Evolutionary conservation across 257 asterid genomes (phyloP).

Genomic region (Ophiorrhiza pumila): DNA sequence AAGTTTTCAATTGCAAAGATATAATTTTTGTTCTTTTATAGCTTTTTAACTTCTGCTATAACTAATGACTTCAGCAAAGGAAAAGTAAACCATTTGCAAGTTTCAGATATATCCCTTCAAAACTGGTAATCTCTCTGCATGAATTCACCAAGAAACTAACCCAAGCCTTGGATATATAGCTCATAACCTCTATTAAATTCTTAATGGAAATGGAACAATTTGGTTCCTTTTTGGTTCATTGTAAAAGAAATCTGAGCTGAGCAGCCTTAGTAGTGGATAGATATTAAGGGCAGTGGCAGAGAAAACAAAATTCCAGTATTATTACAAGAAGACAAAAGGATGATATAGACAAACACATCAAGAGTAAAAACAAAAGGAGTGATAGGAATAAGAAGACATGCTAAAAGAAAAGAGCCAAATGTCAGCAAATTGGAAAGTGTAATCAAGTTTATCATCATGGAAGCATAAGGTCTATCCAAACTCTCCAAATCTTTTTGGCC

Average conservation of each 20-base stretch:
- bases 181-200: background rate
- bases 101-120: background rate
- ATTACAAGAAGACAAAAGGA: background rate
- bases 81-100: background rate
- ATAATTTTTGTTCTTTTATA: too few species aligned
- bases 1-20: background rate
- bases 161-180: background rate
- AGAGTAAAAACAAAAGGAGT: background rate
- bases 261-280: too few species aligned
- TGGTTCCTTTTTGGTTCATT: background rate
- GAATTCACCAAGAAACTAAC: too few species aligned
- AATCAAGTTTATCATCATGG: background rate
- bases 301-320: background rate
- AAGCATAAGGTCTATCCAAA: background rate
- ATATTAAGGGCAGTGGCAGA: background rate
- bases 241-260: too few species aligned
- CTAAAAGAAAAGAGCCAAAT: background rate
- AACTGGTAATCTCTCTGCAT: background rate
- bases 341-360: constrained; percentile 3
- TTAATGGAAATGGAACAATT: background rate
- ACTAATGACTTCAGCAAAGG: background rate
- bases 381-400: background rate
- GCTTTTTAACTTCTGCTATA: background rate
- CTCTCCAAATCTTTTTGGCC: background rate
- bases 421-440: background rate